Percentiles rank a stretch among this genome's conserved stretches.
phyloP scores from a whole-genome alignment of 1,139 yeast genomes.

The Yamadazyma jaroonii region DNA sequence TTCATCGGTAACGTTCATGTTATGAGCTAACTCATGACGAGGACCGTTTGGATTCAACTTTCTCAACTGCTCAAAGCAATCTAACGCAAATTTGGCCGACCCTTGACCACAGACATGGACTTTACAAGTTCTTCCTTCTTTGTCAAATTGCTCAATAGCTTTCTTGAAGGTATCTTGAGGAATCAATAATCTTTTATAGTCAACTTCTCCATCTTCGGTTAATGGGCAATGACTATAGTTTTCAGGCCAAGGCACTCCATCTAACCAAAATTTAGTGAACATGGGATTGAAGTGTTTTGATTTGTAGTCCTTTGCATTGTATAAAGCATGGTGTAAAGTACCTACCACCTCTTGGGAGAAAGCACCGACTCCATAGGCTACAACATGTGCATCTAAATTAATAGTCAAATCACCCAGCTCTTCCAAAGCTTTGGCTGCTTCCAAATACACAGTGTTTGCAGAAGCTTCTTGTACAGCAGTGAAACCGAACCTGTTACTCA shows the following conservation, averaged over 20 bases:
- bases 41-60: conserved; percentile 19
- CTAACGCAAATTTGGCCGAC: conserved; percentile 20
- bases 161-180: conserved; percentile 20
- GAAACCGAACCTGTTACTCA: conserved; percentile 21
- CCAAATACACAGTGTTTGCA: conserved; percentile 19
- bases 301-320: conserved; percentile 18
- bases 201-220: conserved; percentile 17
- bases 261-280: conserved; percentile 20
- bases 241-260: conserved; percentile 22
- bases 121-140: conserved; percentile 20
- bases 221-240: conserved; percentile 17
- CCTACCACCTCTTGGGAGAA: conserved; percentile 20
- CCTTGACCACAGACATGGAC: conserved; percentile 22
- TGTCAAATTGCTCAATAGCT: conserved; percentile 17
- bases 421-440: conserved; percentile 18
- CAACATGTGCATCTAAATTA: conserved; percentile 21
- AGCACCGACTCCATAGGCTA: conserved; percentile 21
- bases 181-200: conserved; percentile 17
- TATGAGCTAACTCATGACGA: conserved; percentile 21
- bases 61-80: conserved; percentile 19
- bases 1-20: conserved; percentile 19
- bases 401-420: conserved; percentile 16
- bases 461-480: conserved; percentile 23
- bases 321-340: conserved; percentile 18
- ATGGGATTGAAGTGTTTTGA: conserved; percentile 20